Conservation (phyloP, 2,329 filamentous ascomycete genomes). For the Tolypocladium sp. region DNA sequence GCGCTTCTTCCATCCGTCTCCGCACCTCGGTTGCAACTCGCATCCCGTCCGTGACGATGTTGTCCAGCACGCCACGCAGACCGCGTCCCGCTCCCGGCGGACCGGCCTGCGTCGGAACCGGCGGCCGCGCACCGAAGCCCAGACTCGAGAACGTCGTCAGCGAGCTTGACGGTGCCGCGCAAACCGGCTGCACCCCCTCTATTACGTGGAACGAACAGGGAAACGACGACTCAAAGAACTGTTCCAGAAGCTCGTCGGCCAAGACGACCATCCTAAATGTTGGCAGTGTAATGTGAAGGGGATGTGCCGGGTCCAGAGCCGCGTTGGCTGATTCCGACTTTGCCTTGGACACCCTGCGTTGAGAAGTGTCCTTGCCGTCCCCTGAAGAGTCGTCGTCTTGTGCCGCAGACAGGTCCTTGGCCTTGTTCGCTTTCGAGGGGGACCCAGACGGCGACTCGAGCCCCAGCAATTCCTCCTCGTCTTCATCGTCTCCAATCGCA, state of each 20-base stretch:
- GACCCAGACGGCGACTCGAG: conserved; percentile 39
- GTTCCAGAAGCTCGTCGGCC: conserved; percentile 88
- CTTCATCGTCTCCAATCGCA: conserved; percentile 61
- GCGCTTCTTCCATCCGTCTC: conserved; percentile 89
- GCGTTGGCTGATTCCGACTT: conserved; percentile 74
- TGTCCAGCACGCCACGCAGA: conserved; percentile 85
- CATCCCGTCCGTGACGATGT: conserved; percentile 96
- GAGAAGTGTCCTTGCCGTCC: conserved; percentile 10
- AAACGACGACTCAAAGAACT: conserved; percentile 96
- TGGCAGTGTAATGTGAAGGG: conserved; percentile 88
- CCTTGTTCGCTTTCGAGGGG: conserved; percentile 32
- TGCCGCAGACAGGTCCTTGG: conserved; percentile 29
- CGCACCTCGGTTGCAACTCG: conserved; percentile 88
- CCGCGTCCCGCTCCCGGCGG: conserved; percentile 53
- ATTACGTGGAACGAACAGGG: conserved; percentile 85
- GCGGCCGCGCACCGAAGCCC: conserved; percentile 39
- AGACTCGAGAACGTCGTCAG: conserved; percentile 81
- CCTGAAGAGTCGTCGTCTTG: conserved; percentile 5
- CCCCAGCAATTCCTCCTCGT: conserved; percentile 51
- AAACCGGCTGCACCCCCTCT: conserved; percentile 41
- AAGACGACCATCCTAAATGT: conserved; percentile 99
- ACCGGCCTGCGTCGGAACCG: conserved; percentile 27
- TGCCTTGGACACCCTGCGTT: conserved; percentile 46
- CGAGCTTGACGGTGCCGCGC: conserved; percentile 30
- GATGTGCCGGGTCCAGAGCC: conserved; percentile 85